Conservation (phyloP, 139 green algal species). For the Chlamydomonas asymmetrica region DNA sequence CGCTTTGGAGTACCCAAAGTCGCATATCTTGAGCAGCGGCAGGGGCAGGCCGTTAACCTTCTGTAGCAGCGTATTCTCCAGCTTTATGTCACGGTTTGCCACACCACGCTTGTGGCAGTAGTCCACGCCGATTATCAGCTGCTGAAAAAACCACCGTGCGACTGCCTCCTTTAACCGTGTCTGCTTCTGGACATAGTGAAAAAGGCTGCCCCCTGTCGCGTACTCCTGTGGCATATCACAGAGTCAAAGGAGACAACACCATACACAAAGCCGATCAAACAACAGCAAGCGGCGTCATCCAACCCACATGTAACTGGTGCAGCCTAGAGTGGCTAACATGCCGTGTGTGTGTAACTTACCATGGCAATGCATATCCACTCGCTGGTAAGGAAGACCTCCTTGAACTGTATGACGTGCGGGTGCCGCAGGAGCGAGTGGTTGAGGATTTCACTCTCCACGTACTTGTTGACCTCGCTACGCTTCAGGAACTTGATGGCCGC, state of each 20-base stretch:
- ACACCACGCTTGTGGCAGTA: constrained; percentile 82
- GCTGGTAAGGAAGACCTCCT: constrained; percentile 81
- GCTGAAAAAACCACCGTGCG: constrained; percentile 98
- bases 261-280: too few species aligned
- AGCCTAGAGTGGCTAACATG: too few species aligned
- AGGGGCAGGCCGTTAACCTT: constrained; percentile 65
- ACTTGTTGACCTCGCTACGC: constrained; percentile 82
- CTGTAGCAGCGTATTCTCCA: constrained; percentile 56
- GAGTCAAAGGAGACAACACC: too few species aligned
- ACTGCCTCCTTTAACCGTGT: constrained; percentile 84
- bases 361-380: constrained; percentile 90
- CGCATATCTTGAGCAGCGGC: constrained; percentile 62
- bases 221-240: too few species aligned
- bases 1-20: constrained; percentile 64
- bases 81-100: constrained; percentile 88
- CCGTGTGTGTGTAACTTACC: too few species aligned
- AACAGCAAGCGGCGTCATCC: too few species aligned
- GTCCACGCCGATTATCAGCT: constrained; percentile 92
- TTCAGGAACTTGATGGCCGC: constrained; percentile 60
- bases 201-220: constrained; percentile 88
- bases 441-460: constrained; percentile 95
- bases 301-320: too few species aligned
- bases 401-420: constrained; percentile 92
- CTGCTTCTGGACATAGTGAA: constrained; percentile 82
- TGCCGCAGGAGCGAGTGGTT: constrained; percentile 95